phyloP scores from a whole-genome alignment of 83 land plant species.

The Isoetes engelmannii region DNA sequence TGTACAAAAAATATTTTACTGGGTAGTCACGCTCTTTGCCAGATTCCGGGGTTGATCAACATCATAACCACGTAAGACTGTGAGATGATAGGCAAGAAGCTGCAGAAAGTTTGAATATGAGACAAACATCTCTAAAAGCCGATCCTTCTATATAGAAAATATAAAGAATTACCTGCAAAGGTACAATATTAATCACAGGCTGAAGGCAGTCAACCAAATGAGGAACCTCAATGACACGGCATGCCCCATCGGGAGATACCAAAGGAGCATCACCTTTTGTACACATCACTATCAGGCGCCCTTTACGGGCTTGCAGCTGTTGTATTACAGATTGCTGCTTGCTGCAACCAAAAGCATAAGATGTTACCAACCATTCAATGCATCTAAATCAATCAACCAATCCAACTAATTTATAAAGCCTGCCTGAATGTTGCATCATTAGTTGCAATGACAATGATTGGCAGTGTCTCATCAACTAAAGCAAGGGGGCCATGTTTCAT shows the following conservation, averaged over 20 bases:
- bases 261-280: slow-evolving; percentile 69
- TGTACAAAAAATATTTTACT: slow-evolving; percentile 17
- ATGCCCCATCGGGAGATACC: slow-evolving; percentile 54
- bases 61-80: slow-evolving; percentile 67
- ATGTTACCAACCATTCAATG: neutral
- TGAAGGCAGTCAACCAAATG: slow-evolving; percentile 86
- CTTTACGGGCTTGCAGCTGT: slow-evolving; percentile 92
- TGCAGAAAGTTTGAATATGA: slow-evolving; percentile 17
- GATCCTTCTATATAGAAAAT: neutral
- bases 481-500: slow-evolving; percentile 99
- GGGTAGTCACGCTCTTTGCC: slow-evolving; percentile 93
- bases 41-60: slow-evolving; percentile 95
- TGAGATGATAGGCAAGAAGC: slow-evolving; percentile 67
- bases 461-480: slow-evolving; percentile 81
- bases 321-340: slow-evolving; percentile 98
- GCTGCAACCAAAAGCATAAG: slow-evolving; percentile 34
- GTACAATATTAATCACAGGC: slow-evolving; percentile 82
- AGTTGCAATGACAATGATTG: slow-evolving; percentile 79
- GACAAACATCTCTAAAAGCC: neutral
- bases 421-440: slow-evolving; percentile 81
- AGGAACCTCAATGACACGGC: slow-evolving; percentile 84
- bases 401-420: neutral
- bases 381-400: neutral
- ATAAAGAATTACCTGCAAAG: slow-evolving; percentile 63
- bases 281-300: slow-evolving; percentile 96